phyloP scores from a whole-genome alignment of 768 basidiomycete genomes.

The Lentinula boryana region DNA sequence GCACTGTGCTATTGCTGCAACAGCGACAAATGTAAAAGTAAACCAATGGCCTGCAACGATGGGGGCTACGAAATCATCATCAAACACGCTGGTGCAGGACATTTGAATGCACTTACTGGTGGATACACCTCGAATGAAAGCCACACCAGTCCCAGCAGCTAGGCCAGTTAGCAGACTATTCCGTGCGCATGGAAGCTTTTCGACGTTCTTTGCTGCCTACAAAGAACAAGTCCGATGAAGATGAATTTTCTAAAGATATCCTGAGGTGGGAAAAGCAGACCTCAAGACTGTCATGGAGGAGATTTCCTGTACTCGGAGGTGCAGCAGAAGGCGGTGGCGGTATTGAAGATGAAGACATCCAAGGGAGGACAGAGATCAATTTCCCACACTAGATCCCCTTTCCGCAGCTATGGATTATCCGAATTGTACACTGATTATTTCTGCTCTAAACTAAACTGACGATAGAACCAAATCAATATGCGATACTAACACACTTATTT shows the following conservation, averaged over 20 bases:
- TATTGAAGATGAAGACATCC: not conserved
- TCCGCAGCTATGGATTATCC: no score
- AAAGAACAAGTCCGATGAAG: not conserved
- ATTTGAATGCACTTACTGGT: conserved; percentile 40
- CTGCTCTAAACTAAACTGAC: no score
- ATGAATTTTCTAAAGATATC: not conserved
- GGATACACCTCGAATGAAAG: conserved; percentile 63
- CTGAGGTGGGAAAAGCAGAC: not conserved
- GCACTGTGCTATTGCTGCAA: conserved; percentile 69
- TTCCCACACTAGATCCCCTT: no score
- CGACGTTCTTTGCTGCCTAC: conserved; percentile 4
- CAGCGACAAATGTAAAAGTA: conserved; percentile 61
- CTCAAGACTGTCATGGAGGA: not conserved
- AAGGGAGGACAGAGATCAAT: not conserved
- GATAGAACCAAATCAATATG: conserved; percentile 27
- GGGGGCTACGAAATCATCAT: conserved; percentile 33
- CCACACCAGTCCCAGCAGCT: conserved; percentile 73
- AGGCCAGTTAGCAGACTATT: conserved; percentile 73
- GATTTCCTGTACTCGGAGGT: not conserved
- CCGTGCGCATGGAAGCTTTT: conserved; percentile 70
- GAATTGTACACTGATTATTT: no score
- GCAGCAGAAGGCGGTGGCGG: not conserved
- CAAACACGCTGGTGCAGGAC: not conserved
- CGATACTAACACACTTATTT: conserved; percentile 43
- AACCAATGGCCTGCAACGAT: conserved; percentile 77